Percentiles rank a stretch among this genome's conserved stretches.
phyloP scores from a whole-genome alignment of 805 yeast species.

The Ogataea methylovora region DNA sequence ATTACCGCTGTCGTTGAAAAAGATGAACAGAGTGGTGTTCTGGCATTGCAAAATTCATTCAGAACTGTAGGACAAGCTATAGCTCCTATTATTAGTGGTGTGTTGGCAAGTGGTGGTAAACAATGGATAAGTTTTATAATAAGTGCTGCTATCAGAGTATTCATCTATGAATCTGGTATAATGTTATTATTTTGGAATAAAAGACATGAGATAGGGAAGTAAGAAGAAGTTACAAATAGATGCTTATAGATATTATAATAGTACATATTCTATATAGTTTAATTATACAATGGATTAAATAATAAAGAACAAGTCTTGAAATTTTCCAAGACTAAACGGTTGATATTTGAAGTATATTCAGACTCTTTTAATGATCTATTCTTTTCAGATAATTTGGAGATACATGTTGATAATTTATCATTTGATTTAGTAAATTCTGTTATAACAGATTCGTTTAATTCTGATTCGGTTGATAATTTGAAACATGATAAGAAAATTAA shows the following conservation, averaged over 20 bases:
- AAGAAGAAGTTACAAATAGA: neutral
- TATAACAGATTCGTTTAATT: neutral
- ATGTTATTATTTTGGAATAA: constrained; percentile 22
- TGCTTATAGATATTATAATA: neutral
- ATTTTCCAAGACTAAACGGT: constrained; percentile 3
- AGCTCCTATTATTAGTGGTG: constrained; percentile 37
- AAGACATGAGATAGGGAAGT: constrained; percentile 4
- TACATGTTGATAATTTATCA: constrained; percentile 1
- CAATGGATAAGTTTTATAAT: constrained; percentile 36
- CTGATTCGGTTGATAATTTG: neutral
- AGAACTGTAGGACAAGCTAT: constrained; percentile 33
- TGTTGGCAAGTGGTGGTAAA: constrained; percentile 25
- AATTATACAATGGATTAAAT: constrained; percentile 9
- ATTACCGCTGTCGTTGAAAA: constrained; percentile 33
- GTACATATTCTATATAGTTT: neutral
- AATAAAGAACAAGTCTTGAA: constrained; percentile 8
- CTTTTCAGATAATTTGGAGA: constrained; percentile 2
- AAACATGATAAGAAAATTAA: constrained; percentile 3
- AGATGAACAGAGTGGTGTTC: constrained; percentile 33
- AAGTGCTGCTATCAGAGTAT: constrained; percentile 32
- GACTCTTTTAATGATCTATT: neutral
- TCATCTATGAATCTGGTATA: constrained; percentile 33
- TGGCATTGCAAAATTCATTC: constrained; percentile 37
- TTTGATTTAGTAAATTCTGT: constrained; percentile 1
- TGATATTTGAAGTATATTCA: constrained; percentile 1